A percentile compares a stretch with the other conserved stretches of the same genome.
Evolutionary conservation across 805 yeast genomes (phyloP).

Genomic region (Candida nemodendra): DNA sequence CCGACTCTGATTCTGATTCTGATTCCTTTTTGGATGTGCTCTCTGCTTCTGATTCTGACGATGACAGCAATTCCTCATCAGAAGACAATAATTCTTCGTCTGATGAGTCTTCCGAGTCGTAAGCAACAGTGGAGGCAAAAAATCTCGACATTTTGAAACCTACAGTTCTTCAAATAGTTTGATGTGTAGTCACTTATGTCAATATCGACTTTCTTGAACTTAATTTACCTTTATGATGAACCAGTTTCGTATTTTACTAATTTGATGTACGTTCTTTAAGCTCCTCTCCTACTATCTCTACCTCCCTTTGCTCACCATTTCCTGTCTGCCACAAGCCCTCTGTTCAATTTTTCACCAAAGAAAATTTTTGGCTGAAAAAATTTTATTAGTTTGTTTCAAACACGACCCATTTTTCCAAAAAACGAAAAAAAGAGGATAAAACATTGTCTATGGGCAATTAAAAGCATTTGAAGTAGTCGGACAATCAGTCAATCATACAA

Average conservation of each 20-base stretch:
- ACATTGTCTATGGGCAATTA: too few relatives aligned
- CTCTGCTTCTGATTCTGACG: conserved; percentile 32
- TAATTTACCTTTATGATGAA: too few relatives aligned
- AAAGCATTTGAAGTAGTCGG: too few relatives aligned
- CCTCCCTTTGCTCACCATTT: background rate
- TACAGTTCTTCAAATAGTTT: conserved; percentile 1
- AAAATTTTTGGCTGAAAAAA: background rate
- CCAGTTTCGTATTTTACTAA: background rate
- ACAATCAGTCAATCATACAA: too few relatives aligned
- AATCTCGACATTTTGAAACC: conserved; percentile 74
- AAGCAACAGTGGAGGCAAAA: conserved; percentile 67
- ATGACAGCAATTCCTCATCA: conserved; percentile 58
- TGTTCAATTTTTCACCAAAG: background rate
- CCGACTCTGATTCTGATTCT: conserved; percentile 30
- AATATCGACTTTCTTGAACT: too few relatives aligned
- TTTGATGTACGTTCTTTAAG: background rate
- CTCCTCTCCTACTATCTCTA: background rate
- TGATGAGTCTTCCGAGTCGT: conserved; percentile 51
- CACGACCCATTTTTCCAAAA: conserved; percentile 1
- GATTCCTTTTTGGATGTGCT: conserved; percentile 21
- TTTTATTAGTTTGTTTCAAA: background rate
- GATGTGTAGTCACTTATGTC: conserved; percentile 1
- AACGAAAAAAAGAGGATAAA: too few relatives aligned
- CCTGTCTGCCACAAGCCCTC: background rate
- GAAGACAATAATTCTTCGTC: conserved; percentile 54